phyloP scores from a whole-genome alignment of 2,329 filamentous ascomycete genomes.

The Fusarium subtropicale region DNA sequence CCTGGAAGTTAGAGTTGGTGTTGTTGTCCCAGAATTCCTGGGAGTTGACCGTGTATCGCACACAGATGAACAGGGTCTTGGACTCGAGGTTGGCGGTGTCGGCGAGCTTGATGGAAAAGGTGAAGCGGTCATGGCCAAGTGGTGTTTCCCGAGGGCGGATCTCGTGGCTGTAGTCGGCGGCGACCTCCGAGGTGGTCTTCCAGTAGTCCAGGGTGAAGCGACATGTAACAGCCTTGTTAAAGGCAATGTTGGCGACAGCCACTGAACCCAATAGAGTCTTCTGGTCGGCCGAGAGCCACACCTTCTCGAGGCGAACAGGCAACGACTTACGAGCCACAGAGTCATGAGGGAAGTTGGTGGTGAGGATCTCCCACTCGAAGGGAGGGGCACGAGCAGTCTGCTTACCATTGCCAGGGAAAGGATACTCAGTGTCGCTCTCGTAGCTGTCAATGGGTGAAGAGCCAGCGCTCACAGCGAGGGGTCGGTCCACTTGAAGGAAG shows the following conservation, averaged over 20 bases:
- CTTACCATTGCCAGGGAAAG: slow-evolving; percentile 71
- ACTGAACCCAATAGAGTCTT: slow-evolving; percentile 86
- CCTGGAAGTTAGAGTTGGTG: slow-evolving; percentile 84
- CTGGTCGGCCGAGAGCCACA: slow-evolving; percentile 89
- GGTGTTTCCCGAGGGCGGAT: slow-evolving; percentile 73
- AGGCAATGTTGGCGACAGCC: slow-evolving; percentile 87
- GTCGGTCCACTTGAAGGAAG: slow-evolving; percentile 92
- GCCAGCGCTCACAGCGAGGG: slow-evolving; percentile 93
- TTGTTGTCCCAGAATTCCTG: slow-evolving; percentile 98
- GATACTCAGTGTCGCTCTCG: slow-evolving; percentile 89
- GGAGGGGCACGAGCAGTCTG: slow-evolving; percentile 58
- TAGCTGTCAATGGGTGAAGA: slow-evolving; percentile 92
- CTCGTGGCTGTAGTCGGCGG: slow-evolving; percentile 87
- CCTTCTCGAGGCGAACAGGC: slow-evolving; percentile 83
- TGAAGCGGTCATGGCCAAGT: slow-evolving; percentile 86
- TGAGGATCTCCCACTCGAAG: slow-evolving; percentile 88
- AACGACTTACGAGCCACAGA: slow-evolving; percentile 66
- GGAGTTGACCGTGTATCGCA: slow-evolving; percentile 86
- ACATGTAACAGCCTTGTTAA: slow-evolving; percentile 88
- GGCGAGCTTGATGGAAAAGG: slow-evolving; percentile 91
- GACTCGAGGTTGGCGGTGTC: slow-evolving; percentile 91
- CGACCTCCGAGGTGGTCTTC: slow-evolving; percentile 97
- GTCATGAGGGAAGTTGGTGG: slow-evolving; percentile 80
- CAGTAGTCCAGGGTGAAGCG: slow-evolving; percentile 97
- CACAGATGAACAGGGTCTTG: slow-evolving; percentile 92